Evolutionary conservation across 805 yeast species (phyloP), one percentile per base, ranked within the genome.

Genomic region (Pichia cabralensis): DNA sequence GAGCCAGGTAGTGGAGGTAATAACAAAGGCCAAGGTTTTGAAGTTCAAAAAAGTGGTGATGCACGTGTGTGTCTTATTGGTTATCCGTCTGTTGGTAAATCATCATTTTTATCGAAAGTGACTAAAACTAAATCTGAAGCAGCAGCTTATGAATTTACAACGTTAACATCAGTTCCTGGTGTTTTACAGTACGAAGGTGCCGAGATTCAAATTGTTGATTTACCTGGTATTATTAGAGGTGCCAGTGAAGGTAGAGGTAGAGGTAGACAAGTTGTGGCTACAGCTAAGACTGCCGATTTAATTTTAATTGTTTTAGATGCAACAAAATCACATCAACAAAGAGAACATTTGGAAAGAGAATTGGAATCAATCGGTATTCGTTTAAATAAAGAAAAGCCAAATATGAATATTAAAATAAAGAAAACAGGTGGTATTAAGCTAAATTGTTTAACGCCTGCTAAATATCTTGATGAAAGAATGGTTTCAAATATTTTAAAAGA

Each of bases 201-300:
- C 0, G 96, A 88, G 52, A 86, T 89, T 42, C 98, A 89, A 61
- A 79, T 92, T 45, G 89, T 89, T n/a, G 98, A 89, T 69, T 62
- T 89, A 34, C 98, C 98, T 1, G 98, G 98, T 57, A 89, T 89
- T 47, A 89, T 89, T 38, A 84, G 83, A 55, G 97, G 97, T 28
- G 97, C 97, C 4, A 70, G 94, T 23, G 95, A 84, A 53, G 97
- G 97, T 50, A 88, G 88, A 58, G 98, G 98, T 48, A 75, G 98
- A 58, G 97, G 97, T 38, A 71, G 95, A 49, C 97, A 92, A 57
- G 97, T 92, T 27, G 88, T 89, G 44, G 81, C 97, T 2, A 92
- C 96, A 0, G 95, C 96, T 0, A 80, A 92, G 56, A 89, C 97
- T 0, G 86, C 96, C 0, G 97, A 92, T 53, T 63, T 89, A 52